phyloP scores from a whole-genome alignment of 1,284 basidiomycete species.

The Xerocomus nothofagi region DNA sequence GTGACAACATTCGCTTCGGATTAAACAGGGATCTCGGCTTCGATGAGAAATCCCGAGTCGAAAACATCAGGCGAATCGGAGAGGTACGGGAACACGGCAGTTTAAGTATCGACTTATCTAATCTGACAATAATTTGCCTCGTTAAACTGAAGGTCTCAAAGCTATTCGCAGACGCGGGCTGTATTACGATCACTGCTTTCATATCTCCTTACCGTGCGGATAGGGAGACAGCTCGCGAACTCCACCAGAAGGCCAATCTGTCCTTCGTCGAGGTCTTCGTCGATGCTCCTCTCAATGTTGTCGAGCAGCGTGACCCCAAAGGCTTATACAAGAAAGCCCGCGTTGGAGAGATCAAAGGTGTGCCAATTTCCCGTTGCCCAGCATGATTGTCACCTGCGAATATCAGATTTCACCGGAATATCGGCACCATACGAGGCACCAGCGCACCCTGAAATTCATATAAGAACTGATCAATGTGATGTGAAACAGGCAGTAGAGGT shows the following conservation, averaged over 20 bases:
- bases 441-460: conserved; percentile 85
- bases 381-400: conserved; percentile 11
- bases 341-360: conserved; percentile 95
- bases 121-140: conserved; percentile 6
- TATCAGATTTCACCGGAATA: conserved; percentile 93
- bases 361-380: conserved; percentile 7
- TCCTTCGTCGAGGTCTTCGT: conserved; percentile 95
- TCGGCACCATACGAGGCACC: conserved; percentile 97
- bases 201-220: conserved; percentile 97
- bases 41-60: conserved; percentile 90
- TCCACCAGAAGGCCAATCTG: conserved; percentile 75
- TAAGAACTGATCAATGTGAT: conserved; percentile 82
- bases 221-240: conserved; percentile 78
- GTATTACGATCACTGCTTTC: conserved; percentile 92
- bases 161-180: conserved; percentile 87
- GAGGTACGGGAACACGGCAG: conserved; percentile 60
- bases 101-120: conserved; percentile 4
- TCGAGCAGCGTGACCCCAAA: conserved; percentile 95
- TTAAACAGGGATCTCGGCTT: conserved; percentile 99
- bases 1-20: conserved; percentile 96
- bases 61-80: conserved; percentile 97
- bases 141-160: conserved; percentile 96
- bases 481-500: conserved; percentile 80
- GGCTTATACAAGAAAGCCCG: conserved; percentile 97
- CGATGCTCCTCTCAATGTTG: conserved; percentile 87